Percentiles rank a stretch among this genome's conserved stretches.
Evolutionary conservation across 1,284 basidiomycete species (phyloP).

Genomic region (Malassezia obtusa): DNA sequence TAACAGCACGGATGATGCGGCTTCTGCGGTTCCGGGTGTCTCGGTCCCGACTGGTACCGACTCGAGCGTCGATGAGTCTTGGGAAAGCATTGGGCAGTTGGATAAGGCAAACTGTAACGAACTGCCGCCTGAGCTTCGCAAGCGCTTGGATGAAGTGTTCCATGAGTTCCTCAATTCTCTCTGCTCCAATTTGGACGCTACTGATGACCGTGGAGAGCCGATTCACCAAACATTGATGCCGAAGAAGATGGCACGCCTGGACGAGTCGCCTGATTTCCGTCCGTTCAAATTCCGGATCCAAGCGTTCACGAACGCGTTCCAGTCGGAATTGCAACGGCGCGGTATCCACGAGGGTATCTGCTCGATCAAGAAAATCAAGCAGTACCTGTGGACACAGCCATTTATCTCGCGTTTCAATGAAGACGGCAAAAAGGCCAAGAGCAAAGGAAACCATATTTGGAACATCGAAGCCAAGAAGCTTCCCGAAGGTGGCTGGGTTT

Average conservation of each 20-base stretch:
- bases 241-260: slow-evolving; percentile 44
- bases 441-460: slow-evolving; percentile 99
- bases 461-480: slow-evolving; percentile 87
- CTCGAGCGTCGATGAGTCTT: slow-evolving; percentile 10
- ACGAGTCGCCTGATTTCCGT: slow-evolving; percentile 84
- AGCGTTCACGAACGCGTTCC: slow-evolving; percentile 92
- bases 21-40: neutral
- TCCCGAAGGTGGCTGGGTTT: slow-evolving; percentile 68
- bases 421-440: slow-evolving; percentile 95
- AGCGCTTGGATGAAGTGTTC: slow-evolving; percentile 79
- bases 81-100: slow-evolving; percentile 5
- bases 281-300: slow-evolving; percentile 99
- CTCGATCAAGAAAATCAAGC: slow-evolving; percentile 62
- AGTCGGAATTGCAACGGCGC: slow-evolving; percentile 65
- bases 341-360: slow-evolving; percentile 54
- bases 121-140: slow-evolving; percentile 58
- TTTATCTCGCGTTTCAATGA: slow-evolving; percentile 97
- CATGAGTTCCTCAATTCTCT: slow-evolving; percentile 75
- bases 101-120: neutral
- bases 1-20: neutral
- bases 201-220: slow-evolving; percentile 85
- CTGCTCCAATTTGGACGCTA: slow-evolving; percentile 85
- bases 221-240: slow-evolving; percentile 99
- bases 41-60: neutral
- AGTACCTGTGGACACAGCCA: slow-evolving; percentile 85